phyloP scores from a whole-genome alignment of 2,329 filamentous ascomycete species.

The Didymella exigua region DNA sequence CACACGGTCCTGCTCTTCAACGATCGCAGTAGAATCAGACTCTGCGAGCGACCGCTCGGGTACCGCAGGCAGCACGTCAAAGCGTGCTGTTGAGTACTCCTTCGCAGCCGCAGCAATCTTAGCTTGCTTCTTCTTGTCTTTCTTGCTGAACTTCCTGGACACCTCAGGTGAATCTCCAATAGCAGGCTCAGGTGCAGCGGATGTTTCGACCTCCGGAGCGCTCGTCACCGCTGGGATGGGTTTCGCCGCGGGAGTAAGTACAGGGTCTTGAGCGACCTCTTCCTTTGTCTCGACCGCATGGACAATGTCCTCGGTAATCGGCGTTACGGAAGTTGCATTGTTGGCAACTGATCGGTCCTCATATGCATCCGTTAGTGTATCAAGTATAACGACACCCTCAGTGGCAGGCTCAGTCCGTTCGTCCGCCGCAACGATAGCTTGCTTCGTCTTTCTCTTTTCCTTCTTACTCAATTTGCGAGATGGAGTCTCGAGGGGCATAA shows the following conservation, averaged over 20 bases:
- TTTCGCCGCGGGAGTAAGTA: neutral
- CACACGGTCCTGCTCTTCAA: neutral
- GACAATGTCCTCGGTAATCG: neutral
- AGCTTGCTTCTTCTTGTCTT: conserved; percentile 48
- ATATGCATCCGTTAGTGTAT: neutral
- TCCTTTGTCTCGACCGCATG: neutral
- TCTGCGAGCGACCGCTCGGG: neutral
- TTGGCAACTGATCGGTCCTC: neutral
- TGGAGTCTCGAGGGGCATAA: neutral
- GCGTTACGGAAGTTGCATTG: too few species aligned
- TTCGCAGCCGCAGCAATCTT: neutral
- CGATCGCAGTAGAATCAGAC: neutral
- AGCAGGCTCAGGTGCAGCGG: neutral
- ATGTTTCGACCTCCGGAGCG: neutral
- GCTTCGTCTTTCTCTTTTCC: conserved; percentile 31
- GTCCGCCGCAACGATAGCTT: conserved; percentile 6
- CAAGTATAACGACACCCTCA: neutral
- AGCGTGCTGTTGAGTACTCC: neutral
- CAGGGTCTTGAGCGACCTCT: neutral
- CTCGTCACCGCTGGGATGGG: neutral
- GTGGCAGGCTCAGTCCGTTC: conserved; percentile 4
- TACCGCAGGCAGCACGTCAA: neutral
- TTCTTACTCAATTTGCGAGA: conserved; percentile 30
- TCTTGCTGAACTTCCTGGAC: conserved; percentile 32
- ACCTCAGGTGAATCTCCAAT: conserved; percentile 17